Conservation (phyloP, 495 filamentous ascomycete species). For the Bathelium albidoporum region DNA sequence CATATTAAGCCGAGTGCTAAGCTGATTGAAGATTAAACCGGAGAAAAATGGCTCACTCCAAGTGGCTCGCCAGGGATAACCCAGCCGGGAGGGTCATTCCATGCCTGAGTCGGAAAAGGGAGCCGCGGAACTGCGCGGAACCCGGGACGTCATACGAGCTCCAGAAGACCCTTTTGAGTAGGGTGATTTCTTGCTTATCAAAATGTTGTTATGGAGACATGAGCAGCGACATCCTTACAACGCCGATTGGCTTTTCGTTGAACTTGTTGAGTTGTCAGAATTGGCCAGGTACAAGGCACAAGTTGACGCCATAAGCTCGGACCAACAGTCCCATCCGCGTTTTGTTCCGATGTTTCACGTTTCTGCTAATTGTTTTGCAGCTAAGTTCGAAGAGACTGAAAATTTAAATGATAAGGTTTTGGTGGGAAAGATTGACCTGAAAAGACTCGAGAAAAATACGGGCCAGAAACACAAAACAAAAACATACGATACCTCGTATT, state of each 20-base stretch:
- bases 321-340: neutral
- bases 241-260: neutral
- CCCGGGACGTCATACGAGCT: neutral
- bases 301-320: neutral
- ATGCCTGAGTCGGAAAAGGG: neutral
- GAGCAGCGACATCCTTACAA: too few species aligned
- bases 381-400: neutral
- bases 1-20: neutral
- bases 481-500: slow-evolving; percentile 4
- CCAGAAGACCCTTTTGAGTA: neutral
- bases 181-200: neutral
- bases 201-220: neutral
- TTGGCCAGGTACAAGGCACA: neutral
- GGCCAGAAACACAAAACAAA: neutral
- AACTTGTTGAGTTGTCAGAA: neutral
- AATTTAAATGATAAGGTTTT: neutral
- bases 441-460: too few species aligned
- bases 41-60: neutral
- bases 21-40: neutral
- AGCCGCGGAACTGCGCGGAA: neutral
- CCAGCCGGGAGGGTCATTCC: neutral
- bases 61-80: neutral
- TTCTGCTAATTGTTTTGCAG: neutral
- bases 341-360: neutral
- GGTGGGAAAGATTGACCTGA: neutral